Evolutionary conservation across 1,284 basidiomycete species (phyloP), one percentile per base, ranked within the genome.

Genomic region (Mycena sp.): DNA sequence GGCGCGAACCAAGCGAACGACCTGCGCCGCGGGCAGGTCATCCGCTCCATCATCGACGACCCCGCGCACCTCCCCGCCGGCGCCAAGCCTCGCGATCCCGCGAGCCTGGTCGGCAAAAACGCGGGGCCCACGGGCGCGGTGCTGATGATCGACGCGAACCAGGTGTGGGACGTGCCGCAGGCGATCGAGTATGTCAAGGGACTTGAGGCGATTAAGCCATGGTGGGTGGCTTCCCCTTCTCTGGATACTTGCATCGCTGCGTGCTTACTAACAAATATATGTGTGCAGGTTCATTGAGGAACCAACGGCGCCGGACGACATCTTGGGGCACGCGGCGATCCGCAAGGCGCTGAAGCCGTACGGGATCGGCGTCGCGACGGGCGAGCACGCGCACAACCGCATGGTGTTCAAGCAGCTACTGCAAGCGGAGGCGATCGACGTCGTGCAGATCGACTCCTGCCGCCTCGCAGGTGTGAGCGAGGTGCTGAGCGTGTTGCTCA

Each of bases 341-440:
- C 90, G 94, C 65, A 89, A 87, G 69, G 92, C 86, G 3, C 84
- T 97, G 64, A 91, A 91, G 75, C 92, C 91, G 12, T 79, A 92
- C 73, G 90, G 90, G 2, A 96, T 98, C 67, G 94, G 95, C 53
- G 96, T 98, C 48, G 96, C 96, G 2, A 98, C 96, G 0, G 96
- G 96, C 53, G 96, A 98, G 78, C 96, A 98, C 74, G 95, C 94
- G 3, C 96, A 97, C 78, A 98, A 97, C 78, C 87, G 94, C 63
- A 96, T 98, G 86, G 87, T 94, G n/a, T 98, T 98, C 87, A 98
- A 98, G 81, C 96, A 98, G 76, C 85, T 98, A 16, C 83, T 98
- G 12, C 95, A 97, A 75, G 92, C 95, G 1, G 89, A 95, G 53
- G 95, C 95, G 16, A 95, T 98, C 73, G 95, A 97, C 73, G 96